phyloP scores from a whole-genome alignment of 768 basidiomycete genomes.

The Porpolomopsis calyptriformis region DNA sequence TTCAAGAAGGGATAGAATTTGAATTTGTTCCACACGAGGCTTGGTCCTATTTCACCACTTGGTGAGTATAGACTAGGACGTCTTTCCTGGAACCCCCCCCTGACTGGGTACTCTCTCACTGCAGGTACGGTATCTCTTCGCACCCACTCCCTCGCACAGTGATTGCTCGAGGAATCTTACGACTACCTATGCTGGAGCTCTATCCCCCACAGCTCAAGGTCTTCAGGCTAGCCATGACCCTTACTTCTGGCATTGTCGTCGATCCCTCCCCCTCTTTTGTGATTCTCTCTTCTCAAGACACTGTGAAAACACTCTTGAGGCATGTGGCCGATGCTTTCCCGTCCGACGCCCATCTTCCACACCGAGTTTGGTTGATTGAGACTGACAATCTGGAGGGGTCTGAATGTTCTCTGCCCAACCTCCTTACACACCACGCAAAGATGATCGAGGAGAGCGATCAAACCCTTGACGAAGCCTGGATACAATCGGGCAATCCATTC shows the following conservation, averaged over 20 bases:
- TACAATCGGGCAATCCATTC: conserved; percentile 58
- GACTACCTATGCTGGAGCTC: conserved; percentile 54
- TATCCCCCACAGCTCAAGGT: conserved; percentile 57
- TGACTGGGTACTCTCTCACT: not conserved
- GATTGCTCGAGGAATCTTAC: conserved; percentile 44
- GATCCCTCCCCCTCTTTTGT: conserved; percentile 26
- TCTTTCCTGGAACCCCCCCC: conserved; percentile 3
- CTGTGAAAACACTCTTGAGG: conserved; percentile 32
- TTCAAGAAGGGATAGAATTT: conserved; percentile 57
- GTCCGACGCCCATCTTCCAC: conserved; percentile 23
- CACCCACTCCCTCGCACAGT: conserved; percentile 56
- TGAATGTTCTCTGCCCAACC: conserved; percentile 24
- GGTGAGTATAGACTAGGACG: conserved; percentile 38
- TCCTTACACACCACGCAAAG: conserved; percentile 24
- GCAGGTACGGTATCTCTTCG: conserved; percentile 61
- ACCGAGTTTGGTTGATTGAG: conserved; percentile 58
- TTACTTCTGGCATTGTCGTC: conserved; percentile 14
- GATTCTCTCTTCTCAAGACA: conserved; percentile 42
- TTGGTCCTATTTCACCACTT: conserved; percentile 57
- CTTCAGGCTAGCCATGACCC: conserved; percentile 33
- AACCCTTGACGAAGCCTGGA: conserved; percentile 46
- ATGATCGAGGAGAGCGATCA: conserved; percentile 36
- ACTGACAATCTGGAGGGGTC: conserved; percentile 27
- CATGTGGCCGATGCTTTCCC: conserved; percentile 31
- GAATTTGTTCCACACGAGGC: conserved; percentile 65